phyloP scores from a whole-genome alignment of 2,329 filamentous ascomycete genomes.

The Aspergillus transmontanensis region DNA sequence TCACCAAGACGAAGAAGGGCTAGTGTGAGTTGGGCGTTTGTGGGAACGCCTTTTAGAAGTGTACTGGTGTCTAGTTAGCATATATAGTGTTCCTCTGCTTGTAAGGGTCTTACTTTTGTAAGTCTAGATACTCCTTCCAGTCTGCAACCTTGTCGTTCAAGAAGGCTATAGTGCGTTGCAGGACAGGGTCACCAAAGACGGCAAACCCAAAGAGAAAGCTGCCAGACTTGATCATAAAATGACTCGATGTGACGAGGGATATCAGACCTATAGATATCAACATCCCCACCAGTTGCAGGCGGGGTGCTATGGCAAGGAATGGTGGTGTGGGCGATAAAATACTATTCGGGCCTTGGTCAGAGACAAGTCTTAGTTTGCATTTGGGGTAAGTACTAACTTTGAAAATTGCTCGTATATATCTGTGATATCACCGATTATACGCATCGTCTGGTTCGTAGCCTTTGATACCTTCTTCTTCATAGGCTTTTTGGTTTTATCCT shows the following conservation, averaged over 20 bases:
- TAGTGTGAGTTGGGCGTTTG: slow-evolving; percentile 80
- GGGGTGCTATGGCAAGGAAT: slow-evolving; percentile 58
- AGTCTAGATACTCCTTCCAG: slow-evolving; percentile 75
- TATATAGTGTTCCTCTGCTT: not conserved
- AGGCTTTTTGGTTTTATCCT: slow-evolving; percentile 73
- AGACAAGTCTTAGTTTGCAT: not conserved
- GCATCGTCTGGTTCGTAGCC: slow-evolving; percentile 75
- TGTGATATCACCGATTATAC: slow-evolving; percentile 60
- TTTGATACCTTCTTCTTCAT: slow-evolving; percentile 77
- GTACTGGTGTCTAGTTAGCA: slow-evolving; percentile 46
- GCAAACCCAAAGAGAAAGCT: slow-evolving; percentile 69
- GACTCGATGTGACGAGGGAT: slow-evolving; percentile 59
- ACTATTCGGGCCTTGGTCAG: slow-evolving; percentile 30
- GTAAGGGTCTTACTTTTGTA: slow-evolving; percentile 57
- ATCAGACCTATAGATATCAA: slow-evolving; percentile 56
- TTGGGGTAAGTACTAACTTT: slow-evolving; percentile 46
- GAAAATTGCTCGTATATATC: slow-evolving; percentile 67
- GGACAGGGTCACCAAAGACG: slow-evolving; percentile 79
- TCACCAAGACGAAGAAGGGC: slow-evolving; percentile 82
- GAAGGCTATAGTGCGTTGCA: slow-evolving; percentile 60
- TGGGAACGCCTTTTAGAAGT: slow-evolving; percentile 77
- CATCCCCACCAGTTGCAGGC: slow-evolving; percentile 57
- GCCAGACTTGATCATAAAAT: slow-evolving; percentile 65
- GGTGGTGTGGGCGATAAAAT: slow-evolving; percentile 65
- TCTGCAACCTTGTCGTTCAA: slow-evolving; percentile 58